Conservation (phyloP, 108 stramenopile genomes). For the Cyclotella cryptica region DNA sequence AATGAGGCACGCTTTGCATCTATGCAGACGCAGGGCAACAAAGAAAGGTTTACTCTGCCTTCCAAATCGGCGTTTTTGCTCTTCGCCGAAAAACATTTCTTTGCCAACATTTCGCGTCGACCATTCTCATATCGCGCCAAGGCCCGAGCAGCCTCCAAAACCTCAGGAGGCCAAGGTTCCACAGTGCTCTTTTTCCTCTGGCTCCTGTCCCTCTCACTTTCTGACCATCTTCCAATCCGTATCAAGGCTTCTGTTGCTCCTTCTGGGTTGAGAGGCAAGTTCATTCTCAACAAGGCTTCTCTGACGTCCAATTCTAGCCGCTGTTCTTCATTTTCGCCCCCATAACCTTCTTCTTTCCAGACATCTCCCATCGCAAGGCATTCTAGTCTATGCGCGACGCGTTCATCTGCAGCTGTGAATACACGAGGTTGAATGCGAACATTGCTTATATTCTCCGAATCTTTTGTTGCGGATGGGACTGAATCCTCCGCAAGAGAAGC, state of each 20-base stretch:
- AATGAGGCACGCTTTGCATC: conserved; percentile 80
- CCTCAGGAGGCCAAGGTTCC: conserved; percentile 69
- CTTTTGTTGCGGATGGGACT: conserved; percentile 9
- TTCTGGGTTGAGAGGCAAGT: conserved; percentile 61
- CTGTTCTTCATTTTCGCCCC: conserved; percentile 25
- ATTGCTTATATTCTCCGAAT: conserved; percentile 10
- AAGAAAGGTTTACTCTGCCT: conserved; percentile 66
- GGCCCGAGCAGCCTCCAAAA: conserved; percentile 64
- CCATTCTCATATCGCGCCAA: conserved; percentile 49
- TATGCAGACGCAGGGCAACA: conserved; percentile 77
- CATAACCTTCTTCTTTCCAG: conserved; percentile 11
- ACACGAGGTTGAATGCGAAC: conserved; percentile 16
- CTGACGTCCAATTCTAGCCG: conserved; percentile 79
- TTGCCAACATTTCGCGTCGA: conserved; percentile 39
- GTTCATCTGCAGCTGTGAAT: conserved; percentile 72
- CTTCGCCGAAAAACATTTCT: background rate
- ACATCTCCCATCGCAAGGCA: conserved; percentile 83
- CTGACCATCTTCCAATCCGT: conserved; percentile 75
- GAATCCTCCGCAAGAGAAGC: conserved; percentile 23
- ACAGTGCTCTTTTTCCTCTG: conserved; percentile 14
- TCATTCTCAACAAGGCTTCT: conserved; percentile 64
- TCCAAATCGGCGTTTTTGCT: conserved; percentile 26
- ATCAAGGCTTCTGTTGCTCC: conserved; percentile 80
- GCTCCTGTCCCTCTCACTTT: conserved; percentile 21
- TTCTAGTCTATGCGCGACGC: conserved; percentile 78